Percentiles rank a stretch among this genome's conserved stretches.
Evolutionary conservation across 202 grass and related monocot species (phyloP).

Genomic region (Schoenoplectus triqueter): DNA sequence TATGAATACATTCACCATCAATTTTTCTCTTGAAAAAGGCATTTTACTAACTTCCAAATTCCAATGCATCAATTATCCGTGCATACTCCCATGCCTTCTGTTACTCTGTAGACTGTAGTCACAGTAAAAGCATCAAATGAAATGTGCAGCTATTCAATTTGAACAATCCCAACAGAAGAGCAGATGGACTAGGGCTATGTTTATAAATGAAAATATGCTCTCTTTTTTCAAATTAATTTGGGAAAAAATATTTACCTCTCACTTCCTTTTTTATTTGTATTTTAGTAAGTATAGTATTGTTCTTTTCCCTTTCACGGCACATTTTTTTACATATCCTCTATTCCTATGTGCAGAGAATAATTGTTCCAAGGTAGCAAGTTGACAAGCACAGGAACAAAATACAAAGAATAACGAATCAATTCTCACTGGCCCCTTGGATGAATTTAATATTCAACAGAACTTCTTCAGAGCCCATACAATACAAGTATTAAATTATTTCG

Average conservation of each 20-base stretch:
- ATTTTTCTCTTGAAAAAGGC: slow-evolving; percentile 9
- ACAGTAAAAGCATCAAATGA: neutral
- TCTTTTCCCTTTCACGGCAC: neutral
- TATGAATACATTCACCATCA: neutral
- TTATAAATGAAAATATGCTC: neutral
- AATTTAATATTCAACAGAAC: slow-evolving; percentile 16
- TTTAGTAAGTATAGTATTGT: neutral
- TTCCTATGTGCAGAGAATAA: slow-evolving; percentile 23
- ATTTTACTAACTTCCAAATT: slow-evolving; percentile 28
- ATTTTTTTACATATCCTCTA: slow-evolving; percentile 22
- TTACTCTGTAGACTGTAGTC: neutral
- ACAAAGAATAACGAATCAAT: slow-evolving; percentile 35
- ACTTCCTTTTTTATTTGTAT: neutral
- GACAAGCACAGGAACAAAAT: slow-evolving; percentile 26
- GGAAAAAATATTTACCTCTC: neutral
- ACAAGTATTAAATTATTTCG: slow-evolving; percentile 2
- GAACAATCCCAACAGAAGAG: neutral
- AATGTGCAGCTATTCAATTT: neutral
- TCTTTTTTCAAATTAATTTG: neutral
- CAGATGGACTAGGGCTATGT: neutral
- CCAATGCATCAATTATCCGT: neutral
- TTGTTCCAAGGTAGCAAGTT: slow-evolving; percentile 12
- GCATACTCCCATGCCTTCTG: neutral
- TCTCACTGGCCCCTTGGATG: neutral
- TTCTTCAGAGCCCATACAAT: slow-evolving; percentile 14